Evolutionary conservation across 176 grass and related monocot genomes (phyloP).

Genomic region (Musa schizocarpa): DNA sequence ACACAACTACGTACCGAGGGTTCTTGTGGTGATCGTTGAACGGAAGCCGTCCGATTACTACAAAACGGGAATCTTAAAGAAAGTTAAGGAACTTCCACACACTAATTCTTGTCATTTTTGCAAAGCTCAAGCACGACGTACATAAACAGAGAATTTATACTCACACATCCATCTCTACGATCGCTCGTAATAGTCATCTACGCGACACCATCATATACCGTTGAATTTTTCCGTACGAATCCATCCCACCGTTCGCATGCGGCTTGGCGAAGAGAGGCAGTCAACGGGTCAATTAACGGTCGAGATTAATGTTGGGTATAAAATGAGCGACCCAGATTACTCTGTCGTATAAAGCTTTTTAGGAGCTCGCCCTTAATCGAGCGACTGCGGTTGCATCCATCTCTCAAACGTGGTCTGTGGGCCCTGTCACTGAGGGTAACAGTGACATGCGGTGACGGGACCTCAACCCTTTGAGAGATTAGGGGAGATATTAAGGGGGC

Average conservation of each 20-base stretch:
- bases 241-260: background rate
- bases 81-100: no score
- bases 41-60: no score
- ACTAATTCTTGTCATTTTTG: background rate
- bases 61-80: no score
- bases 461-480: no score
- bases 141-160: background rate
- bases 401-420: background rate
- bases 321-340: background rate
- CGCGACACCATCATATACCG: background rate
- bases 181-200: background rate
- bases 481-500: background rate
- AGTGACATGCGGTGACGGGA: background rate
- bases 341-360: background rate
- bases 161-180: background rate
- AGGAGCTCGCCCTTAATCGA: background rate
- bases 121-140: background rate
- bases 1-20: no score
- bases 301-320: background rate
- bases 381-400: background rate
- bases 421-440: background rate
- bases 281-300: background rate
- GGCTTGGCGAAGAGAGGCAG: background rate
- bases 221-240: background rate
- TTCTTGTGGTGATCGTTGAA: no score